A percentile compares a stretch with the other conserved stretches of the same genome.
These are phyloP conservation scores for Cercospora sp. DNA, from an alignment of 2,329 filamentous ascomycete species.

Conservation along the genomic window DNA sequence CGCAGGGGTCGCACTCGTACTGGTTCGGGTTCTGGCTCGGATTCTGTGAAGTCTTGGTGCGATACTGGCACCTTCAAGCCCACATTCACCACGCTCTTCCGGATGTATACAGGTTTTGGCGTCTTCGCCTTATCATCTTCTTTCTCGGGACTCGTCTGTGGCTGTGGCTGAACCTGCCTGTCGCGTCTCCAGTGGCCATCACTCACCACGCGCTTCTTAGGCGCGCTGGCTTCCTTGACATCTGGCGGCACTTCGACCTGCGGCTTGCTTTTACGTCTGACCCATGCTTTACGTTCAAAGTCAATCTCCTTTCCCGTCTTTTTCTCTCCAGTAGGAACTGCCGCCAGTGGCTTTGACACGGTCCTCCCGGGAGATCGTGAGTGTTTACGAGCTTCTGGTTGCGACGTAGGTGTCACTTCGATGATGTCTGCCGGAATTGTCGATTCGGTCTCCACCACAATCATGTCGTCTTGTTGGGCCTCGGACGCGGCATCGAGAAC, in stretches of 20 bases:
- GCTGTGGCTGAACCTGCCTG: constrained; percentile 24
- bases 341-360: constrained; percentile 12
- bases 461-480: constrained; percentile 18
- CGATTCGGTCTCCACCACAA: constrained; percentile 28
- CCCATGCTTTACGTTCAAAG: constrained; percentile 39
- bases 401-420: constrained; percentile 1
- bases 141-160: constrained; percentile 26
- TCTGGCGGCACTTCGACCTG: constrained; percentile 47
- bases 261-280: constrained; percentile 39
- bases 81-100: constrained; percentile 36
- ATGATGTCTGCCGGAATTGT: constrained; percentile 14
- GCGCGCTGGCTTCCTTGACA: constrained; percentile 59
- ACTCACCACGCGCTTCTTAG: constrained; percentile 89
- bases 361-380: constrained; percentile 12
- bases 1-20: constrained; percentile 31
- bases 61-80: constrained; percentile 40
- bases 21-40: constrained; percentile 29
- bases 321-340: constrained; percentile 21
- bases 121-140: constrained; percentile 32
- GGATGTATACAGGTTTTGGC: constrained; percentile 35
- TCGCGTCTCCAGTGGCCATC: constrained; percentile 75
- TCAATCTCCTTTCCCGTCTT: constrained; percentile 36
- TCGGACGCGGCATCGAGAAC: constrained; percentile 21
- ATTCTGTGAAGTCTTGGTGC: constrained; percentile 35
- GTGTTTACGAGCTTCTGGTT: constrained; percentile 12